A percentile compares a stretch with the other conserved stretches of the same genome.
Conservation (phyloP, 495 filamentous ascomycete species). For the Penicillium alfredii region DNA sequence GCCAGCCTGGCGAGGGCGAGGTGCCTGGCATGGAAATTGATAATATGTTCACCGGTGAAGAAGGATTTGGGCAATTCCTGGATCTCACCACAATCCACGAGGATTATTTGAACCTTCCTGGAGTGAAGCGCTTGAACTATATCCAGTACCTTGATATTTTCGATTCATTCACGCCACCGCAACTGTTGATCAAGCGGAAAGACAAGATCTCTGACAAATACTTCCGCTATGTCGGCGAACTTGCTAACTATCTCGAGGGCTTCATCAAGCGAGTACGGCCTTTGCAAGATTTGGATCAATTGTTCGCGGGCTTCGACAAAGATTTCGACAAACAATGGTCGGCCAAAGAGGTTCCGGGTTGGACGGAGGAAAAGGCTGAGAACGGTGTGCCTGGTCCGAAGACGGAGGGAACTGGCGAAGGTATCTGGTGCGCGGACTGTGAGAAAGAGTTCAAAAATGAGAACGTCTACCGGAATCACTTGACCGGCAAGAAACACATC, state of each 20-base stretch:
- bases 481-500: slow-evolving; percentile 87
- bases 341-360: slow-evolving; percentile 69
- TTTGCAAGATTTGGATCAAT: slow-evolving; percentile 72
- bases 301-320: slow-evolving; percentile 66
- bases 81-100: slow-evolving; percentile 82
- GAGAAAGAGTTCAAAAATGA: slow-evolving; percentile 93
- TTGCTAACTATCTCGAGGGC: slow-evolving; percentile 76
- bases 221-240: slow-evolving; percentile 76
- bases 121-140: slow-evolving; percentile 76
- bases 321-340: slow-evolving; percentile 84
- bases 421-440: slow-evolving; percentile 82
- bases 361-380: slow-evolving; percentile 54
- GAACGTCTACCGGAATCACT: slow-evolving; percentile 85
- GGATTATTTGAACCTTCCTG: slow-evolving; percentile 80
- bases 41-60: slow-evolving; percentile 91
- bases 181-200: slow-evolving; percentile 60
- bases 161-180: slow-evolving; percentile 73
- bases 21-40: slow-evolving; percentile 62
- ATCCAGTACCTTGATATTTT: slow-evolving; percentile 87
- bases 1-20: slow-evolving; percentile 61
- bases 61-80: slow-evolving; percentile 83
- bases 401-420: slow-evolving; percentile 58
- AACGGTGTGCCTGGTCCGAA: slow-evolving; percentile 41
- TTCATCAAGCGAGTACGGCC: slow-evolving; percentile 79
- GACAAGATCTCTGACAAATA: slow-evolving; percentile 89